These are phyloP conservation scores for Bigelowiella natans DNA, from an alignment of 78 protist species.

Conservation along the genomic window DNA sequence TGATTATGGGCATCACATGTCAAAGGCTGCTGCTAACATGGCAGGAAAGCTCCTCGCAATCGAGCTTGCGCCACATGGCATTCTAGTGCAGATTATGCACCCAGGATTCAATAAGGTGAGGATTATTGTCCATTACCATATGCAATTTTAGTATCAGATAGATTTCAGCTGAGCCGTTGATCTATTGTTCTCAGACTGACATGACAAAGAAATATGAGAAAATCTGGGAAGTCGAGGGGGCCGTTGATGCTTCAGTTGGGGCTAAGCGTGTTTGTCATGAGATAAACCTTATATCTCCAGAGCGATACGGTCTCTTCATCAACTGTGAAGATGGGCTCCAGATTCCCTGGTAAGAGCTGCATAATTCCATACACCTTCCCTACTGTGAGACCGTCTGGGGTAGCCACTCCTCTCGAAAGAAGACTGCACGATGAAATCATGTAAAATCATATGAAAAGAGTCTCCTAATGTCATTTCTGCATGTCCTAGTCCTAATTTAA, in stretches of 20 bases:
- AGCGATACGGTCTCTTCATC: background rate
- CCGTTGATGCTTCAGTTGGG: constrained; percentile 17
- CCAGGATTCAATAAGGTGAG: constrained; percentile 35
- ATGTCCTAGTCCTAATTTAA: too few relatives aligned
- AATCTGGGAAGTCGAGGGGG: constrained; percentile 37
- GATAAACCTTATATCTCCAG: background rate
- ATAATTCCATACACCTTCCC: background rate
- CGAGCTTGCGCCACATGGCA: background rate
- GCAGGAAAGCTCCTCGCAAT: background rate
- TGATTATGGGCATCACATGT: background rate
- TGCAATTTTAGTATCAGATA: too few relatives aligned
- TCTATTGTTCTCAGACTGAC: too few relatives aligned
- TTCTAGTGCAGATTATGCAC: background rate
- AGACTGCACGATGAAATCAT: too few relatives aligned
- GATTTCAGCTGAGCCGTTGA: too few relatives aligned
- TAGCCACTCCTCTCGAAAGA: too few relatives aligned
- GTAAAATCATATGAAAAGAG: too few relatives aligned
- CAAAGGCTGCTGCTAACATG: background rate
- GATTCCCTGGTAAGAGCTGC: constrained; percentile 17
- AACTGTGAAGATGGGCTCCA: constrained; percentile 33
- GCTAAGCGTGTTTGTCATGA: constrained; percentile 34
- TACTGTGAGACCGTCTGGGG: too few relatives aligned
- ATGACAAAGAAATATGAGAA: constrained; percentile 17
- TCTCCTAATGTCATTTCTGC: too few relatives aligned
- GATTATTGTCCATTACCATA: too few relatives aligned